Evolutionary conservation across 148 eudicot genomes (phyloP), one percentile per base, ranked within the genome.

Genomic region (Rhododendron ferrugineum): DNA sequence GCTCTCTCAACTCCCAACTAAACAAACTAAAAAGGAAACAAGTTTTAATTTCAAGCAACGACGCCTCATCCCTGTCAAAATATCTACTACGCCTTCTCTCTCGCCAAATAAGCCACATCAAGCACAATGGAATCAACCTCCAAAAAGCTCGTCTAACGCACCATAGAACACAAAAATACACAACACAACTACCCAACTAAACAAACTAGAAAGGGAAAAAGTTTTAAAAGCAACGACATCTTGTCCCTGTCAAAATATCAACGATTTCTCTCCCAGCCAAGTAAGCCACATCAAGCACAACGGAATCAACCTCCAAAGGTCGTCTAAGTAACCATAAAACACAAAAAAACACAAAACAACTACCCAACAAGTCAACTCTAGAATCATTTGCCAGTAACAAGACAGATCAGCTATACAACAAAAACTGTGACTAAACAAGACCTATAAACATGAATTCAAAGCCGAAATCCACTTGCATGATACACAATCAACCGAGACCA

Each of bases 401-500:
- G 73, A 80, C 47, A 77, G 78, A 86, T 83, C 86, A 79, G 54
- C 79, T 6, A 47, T 5, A 54, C 10, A 62, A 26, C 40, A 50
- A 73, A 54, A 79, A 76, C 18, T n/a, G 52, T 54, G 23, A 26
- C 44, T n/a, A 16, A 13, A 58, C 34, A 52, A 83, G 28, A 58
- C 8, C 60, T 78, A 46, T 34, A 32, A 82, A 73, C 4, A 2
- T 22, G 23, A 78, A 77, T 77, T 83, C 60, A 23, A 23, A 66
- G 18, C 30, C 36, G 16, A 68, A 83, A 78, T 68, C 36, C 37
- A 64, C 77, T 73, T 68, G 28, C 79, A 82, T 52, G 84, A 79
- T 56, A 16, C 64, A 36, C 13, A 87, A 83, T 50, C 32, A 50
- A 83, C 37, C 74, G 70, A 86, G 80, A 73, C 77, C 72, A 82